These are phyloP conservation scores for Nepenthes gracilis DNA, from an alignment of 148 eudicot species.

Conservation along the genomic window DNA sequence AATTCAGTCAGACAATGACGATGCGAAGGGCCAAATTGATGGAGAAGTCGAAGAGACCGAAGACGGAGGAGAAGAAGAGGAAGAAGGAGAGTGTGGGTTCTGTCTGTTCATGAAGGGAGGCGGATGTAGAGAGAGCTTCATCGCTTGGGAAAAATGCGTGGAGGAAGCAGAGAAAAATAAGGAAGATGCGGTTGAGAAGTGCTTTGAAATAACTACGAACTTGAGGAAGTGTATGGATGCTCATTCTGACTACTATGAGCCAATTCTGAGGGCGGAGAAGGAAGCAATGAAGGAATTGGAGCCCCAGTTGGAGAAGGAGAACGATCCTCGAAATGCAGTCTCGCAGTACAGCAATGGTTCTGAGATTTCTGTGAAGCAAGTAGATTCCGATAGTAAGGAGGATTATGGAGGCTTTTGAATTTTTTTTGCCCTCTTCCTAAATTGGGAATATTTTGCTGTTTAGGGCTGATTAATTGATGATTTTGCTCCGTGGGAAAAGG, in stretches of 20 bases:
- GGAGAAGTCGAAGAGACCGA: conserved; percentile 8
- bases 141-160: conserved; percentile 43
- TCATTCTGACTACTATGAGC: conserved; percentile 41
- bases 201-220: conserved; percentile 31
- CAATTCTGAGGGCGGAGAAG: conserved; percentile 41
- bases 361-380: background rate
- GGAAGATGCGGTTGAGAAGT: conserved; percentile 45
- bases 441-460: background rate
- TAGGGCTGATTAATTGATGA: background rate
- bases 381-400: too few species aligned
- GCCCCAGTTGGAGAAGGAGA: conserved; percentile 8
- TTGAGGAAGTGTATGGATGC: conserved; percentile 53
- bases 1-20: background rate
- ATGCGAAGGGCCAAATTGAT: conserved; percentile 7
- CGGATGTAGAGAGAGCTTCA: conserved; percentile 44
- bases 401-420: background rate
- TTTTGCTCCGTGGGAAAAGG: background rate
- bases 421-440: background rate
- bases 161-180: conserved; percentile 34
- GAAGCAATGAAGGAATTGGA: conserved; percentile 28
- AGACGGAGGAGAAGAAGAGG: conserved; percentile 27
- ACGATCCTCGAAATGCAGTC: background rate
- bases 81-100: conserved; percentile 56
- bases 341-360: conserved; percentile 2
- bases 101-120: conserved; percentile 67